These are phyloP conservation scores for Wickerhamomyces ciferrii DNA, from an alignment of 805 yeast species.

Conservation along the genomic window DNA sequence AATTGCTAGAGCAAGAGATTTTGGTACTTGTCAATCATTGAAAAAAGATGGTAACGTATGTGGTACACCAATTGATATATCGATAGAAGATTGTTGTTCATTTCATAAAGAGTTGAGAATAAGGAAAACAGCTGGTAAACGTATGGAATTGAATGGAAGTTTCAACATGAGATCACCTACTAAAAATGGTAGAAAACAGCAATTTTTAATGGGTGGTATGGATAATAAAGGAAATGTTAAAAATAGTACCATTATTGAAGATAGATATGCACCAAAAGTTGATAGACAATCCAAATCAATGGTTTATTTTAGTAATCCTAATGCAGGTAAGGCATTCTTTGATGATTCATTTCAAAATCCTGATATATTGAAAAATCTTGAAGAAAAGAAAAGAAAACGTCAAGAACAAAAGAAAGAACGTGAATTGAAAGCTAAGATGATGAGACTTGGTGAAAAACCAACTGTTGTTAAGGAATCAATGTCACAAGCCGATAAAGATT, in stretches of 20 bases:
- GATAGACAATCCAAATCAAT: conserved; percentile 18
- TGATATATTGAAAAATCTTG: conserved; percentile 40
- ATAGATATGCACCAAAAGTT: conserved; percentile 18
- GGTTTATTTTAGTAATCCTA: conserved; percentile 32
- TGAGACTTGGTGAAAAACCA: conserved; percentile 24
- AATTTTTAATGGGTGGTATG: conserved; percentile 32
- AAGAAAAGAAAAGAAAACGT: conserved; percentile 31
- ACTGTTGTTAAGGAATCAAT: conserved; percentile 22
- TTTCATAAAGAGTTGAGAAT: conserved; percentile 62
- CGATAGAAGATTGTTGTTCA: conserved; percentile 55
- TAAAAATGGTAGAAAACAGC: conserved; percentile 35
- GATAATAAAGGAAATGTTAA: conserved; percentile 21
- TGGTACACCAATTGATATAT: conserved; percentile 50
- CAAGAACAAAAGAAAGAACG: conserved; percentile 32
- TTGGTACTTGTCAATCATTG: conserved; percentile 55
- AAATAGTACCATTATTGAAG: conserved; percentile 20
- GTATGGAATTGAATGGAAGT: conserved; percentile 74
- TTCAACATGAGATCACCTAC: conserved; percentile 53
- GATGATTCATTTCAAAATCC: conserved; percentile 26
- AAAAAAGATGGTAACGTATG: conserved; percentile 50
- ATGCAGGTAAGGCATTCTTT: conserved; percentile 45
- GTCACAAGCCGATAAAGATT: conserved; percentile 14
- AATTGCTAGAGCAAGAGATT: conserved; percentile 64
- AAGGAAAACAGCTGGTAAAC: conserved; percentile 44
- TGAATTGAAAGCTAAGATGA: conserved; percentile 27